Percentiles rank a stretch among this genome's conserved stretches.
Conservation (phyloP, 371 early-diverging fungal species). For the Rhizopus microsporus region DNA sequence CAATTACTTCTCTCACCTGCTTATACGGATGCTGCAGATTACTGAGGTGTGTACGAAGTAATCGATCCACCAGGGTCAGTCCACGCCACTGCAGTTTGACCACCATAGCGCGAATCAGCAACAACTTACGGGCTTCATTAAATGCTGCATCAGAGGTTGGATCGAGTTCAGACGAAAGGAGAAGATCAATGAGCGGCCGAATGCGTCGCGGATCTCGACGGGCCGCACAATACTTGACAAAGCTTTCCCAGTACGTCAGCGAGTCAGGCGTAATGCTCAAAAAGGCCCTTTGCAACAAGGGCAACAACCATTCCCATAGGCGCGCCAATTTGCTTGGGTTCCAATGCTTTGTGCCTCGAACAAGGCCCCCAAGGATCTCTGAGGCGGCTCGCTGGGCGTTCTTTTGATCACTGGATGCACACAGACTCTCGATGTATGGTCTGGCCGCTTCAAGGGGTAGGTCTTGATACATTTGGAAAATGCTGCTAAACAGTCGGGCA, state of each 20-base stretch:
- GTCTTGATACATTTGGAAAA: conserved; percentile 71
- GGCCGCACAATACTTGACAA: conserved; percentile 54
- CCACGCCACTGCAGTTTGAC: conserved; percentile 72
- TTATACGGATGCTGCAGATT: conserved; percentile 82
- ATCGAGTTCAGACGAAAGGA: conserved; percentile 72
- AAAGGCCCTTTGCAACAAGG: conserved; percentile 56
- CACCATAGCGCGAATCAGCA: conserved; percentile 61
- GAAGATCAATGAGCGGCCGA: conserved; percentile 65
- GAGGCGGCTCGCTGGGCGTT: conserved; percentile 78
- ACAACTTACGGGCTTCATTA: conserved; percentile 77
- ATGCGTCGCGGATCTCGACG: conserved; percentile 85
- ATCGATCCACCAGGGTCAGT: conserved; percentile 38
- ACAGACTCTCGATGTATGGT: conserved; percentile 50
- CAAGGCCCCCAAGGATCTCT: conserved; percentile 77
- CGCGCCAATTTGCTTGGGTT: conserved; percentile 29
- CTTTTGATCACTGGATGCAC: conserved; percentile 61
- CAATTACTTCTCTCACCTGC: conserved; percentile 84
- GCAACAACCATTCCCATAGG: conserved; percentile 69
- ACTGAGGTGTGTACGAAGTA: conserved; percentile 56
- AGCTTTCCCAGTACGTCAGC: conserved; percentile 74
- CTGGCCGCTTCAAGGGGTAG: conserved; percentile 54
- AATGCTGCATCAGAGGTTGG: conserved; percentile 81
- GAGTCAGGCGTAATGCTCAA: conserved; percentile 66
- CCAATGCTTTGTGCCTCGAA: conserved; percentile 91
- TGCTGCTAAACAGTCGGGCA: conserved; percentile 64